Percentiles rank a stretch among this genome's conserved stretches.
Conservation (phyloP, 371 early-diverging fungal genomes). For the Saksenaea vasiformis region DNA sequence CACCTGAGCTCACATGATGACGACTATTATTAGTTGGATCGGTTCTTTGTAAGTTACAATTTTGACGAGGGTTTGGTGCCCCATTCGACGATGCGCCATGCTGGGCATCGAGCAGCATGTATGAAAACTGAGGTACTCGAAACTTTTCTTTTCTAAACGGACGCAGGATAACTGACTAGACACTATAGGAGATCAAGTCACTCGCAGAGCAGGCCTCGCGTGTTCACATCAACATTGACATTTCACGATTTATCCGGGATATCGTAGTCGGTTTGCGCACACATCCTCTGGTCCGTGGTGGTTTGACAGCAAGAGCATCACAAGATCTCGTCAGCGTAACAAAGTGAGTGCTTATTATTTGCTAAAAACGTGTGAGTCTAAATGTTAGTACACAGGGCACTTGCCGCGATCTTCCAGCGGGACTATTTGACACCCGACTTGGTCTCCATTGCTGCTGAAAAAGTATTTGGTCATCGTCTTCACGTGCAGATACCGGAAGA, state of each 20-base stretch:
- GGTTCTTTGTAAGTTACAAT: slow-evolving; percentile 55
- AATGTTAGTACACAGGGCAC: slow-evolving; percentile 25
- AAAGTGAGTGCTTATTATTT: slow-evolving; percentile 40
- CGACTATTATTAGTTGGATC: slow-evolving; percentile 44
- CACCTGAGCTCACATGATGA: background rate
- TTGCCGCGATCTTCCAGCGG: slow-evolving; percentile 59
- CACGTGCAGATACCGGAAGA: slow-evolving; percentile 3
- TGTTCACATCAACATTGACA: slow-evolving; percentile 61
- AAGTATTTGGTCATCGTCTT: slow-evolving; percentile 25
- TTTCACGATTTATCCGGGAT: slow-evolving; percentile 62
- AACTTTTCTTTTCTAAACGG: background rate
- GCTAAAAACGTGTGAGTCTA: background rate
- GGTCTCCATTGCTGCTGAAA: slow-evolving; percentile 58
- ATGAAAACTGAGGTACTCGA: background rate
- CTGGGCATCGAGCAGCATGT: slow-evolving; percentile 32
- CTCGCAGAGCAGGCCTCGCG: slow-evolving; percentile 45
- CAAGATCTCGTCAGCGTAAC: slow-evolving; percentile 57
- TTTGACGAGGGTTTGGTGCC: slow-evolving; percentile 44
- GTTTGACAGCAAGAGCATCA: slow-evolving; percentile 61
- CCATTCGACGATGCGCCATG: slow-evolving; percentile 21
- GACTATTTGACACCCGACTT: slow-evolving; percentile 63
- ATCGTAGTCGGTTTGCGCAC: slow-evolving; percentile 64
- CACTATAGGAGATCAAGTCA: slow-evolving; percentile 50
- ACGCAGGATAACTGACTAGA: background rate
- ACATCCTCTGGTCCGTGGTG: slow-evolving; percentile 60